Percentiles rank a stretch among this genome's conserved stretches.
These are phyloP conservation scores for Larix sibirica DNA, from an alignment of 83 land plant species.

Conservation along the genomic window DNA sequence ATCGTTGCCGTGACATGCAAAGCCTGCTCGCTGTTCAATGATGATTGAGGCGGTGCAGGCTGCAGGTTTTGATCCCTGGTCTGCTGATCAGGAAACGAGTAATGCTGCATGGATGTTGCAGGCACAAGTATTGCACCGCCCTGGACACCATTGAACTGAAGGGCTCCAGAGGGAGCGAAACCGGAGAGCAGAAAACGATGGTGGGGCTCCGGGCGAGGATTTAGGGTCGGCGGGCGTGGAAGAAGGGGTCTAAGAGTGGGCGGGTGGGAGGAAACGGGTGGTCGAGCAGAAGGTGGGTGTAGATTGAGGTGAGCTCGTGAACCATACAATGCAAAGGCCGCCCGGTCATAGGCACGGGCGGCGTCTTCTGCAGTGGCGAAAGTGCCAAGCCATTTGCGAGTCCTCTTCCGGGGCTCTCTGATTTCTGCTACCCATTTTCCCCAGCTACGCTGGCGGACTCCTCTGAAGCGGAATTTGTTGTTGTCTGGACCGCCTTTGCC, in stretches of 20 bases:
- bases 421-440: constrained; percentile 48
- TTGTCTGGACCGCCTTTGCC: constrained; percentile 54
- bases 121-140: neutral
- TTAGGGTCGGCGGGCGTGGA: constrained; percentile 19
- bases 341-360: constrained; percentile 49
- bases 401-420: constrained; percentile 37
- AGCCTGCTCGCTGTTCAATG: neutral
- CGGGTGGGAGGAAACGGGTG: neutral
- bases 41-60: neutral
- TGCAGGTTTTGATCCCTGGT: neutral
- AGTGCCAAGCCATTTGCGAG: constrained; percentile 44
- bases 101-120: neutral
- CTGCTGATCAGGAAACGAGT: neutral
- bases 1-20: neutral
- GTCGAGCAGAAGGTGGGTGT: constrained; percentile 9
- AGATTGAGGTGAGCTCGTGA: constrained; percentile 44
- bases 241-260: constrained; percentile 6
- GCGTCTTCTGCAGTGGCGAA: constrained; percentile 51
- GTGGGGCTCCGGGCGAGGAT: constrained; percentile 9
- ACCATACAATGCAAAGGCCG: constrained; percentile 39
- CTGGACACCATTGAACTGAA: neutral
- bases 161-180: neutral
- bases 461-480: constrained; percentile 38
- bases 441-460: constrained; percentile 52
- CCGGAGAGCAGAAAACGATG: neutral